A percentile compares a stretch with the other conserved stretches of the same genome.
Conservation (phyloP, 139 green algal species). For the Haematococcus lacustris region DNA sequence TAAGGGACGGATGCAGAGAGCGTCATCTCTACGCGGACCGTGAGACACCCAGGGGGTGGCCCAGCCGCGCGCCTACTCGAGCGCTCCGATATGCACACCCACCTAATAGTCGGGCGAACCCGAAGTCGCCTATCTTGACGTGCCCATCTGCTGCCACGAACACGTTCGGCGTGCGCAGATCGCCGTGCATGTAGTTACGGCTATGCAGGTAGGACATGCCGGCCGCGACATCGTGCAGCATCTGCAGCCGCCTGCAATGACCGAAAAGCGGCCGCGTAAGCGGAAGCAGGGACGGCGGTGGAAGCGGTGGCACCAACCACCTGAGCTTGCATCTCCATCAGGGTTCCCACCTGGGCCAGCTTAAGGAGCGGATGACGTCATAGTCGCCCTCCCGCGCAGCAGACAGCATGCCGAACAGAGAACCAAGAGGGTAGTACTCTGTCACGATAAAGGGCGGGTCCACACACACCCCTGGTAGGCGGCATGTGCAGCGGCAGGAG, state of each 20-base stretch:
- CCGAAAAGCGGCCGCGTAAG: neutral
- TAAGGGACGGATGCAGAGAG: too few relatives aligned
- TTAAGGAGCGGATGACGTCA: constrained; percentile 9
- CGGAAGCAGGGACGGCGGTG: neutral
- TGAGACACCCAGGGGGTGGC: too few relatives aligned
- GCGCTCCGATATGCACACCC: neutral
- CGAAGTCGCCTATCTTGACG: constrained; percentile 35
- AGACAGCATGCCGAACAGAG: constrained; percentile 25
- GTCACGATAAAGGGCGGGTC: constrained; percentile 49
- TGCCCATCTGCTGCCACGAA: constrained; percentile 36
- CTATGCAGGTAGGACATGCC: constrained; percentile 73
- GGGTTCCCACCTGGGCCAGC: constrained; percentile 10
- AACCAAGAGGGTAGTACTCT: constrained; percentile 47
- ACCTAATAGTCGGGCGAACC: constrained; percentile 23
- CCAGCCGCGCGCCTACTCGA: neutral
- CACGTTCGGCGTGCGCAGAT: constrained; percentile 39
- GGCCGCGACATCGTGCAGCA: constrained; percentile 37
- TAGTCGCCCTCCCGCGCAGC: constrained; percentile 7
- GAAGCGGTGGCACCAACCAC: too few relatives aligned
- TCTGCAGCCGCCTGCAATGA: constrained; percentile 24
- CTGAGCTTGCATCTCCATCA: too few relatives aligned
- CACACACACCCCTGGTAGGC: constrained; percentile 26
- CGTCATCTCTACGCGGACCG: too few relatives aligned
- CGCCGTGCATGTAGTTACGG: constrained; percentile 34
- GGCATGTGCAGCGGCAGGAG: neutral